phyloP scores from a whole-genome alignment of 257 asterid genomes.

The Nicotiana sylvestris region DNA sequence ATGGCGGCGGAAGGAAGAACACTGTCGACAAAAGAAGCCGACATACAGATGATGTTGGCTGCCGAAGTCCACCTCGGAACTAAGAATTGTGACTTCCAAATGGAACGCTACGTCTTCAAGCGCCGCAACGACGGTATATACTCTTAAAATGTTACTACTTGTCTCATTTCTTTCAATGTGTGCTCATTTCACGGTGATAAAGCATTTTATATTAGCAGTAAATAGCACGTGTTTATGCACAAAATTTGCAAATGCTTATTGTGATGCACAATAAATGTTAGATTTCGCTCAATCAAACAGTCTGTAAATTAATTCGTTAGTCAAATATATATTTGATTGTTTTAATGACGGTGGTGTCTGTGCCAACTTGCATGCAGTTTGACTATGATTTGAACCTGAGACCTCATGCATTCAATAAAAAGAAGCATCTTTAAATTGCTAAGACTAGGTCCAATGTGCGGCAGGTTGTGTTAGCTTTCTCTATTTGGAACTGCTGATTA shows the following conservation, averaged over 20 bases:
- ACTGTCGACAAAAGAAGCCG: constrained; percentile 21
- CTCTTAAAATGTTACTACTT: background rate
- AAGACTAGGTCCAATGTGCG: too few relatives aligned
- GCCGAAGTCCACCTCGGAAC: constrained; percentile 26
- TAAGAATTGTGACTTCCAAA: constrained; percentile 23
- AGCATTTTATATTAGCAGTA: background rate
- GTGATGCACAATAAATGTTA: background rate
- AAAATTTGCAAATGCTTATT: background rate
- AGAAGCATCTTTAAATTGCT: too few relatives aligned
- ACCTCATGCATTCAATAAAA: too few relatives aligned
- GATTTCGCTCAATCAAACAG: background rate
- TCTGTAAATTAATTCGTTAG: background rate
- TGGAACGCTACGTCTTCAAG: constrained; percentile 24
- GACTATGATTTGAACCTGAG: too few relatives aligned
- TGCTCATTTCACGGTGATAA: background rate
- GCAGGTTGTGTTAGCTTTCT: background rate
- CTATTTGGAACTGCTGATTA: background rate
- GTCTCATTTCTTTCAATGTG: background rate
- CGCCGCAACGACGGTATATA: constrained; percentile 21
- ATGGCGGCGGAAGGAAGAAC: constrained; percentile 13
- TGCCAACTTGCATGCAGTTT: too few relatives aligned
- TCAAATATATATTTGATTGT: too few relatives aligned
- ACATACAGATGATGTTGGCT: constrained; percentile 26
- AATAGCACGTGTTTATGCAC: background rate
- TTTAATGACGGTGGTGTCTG: too few relatives aligned